These are phyloP conservation scores for Clonostachys chloroleuca DNA, from an alignment of 2,329 filamentous ascomycete species.

Conservation along the genomic window DNA sequence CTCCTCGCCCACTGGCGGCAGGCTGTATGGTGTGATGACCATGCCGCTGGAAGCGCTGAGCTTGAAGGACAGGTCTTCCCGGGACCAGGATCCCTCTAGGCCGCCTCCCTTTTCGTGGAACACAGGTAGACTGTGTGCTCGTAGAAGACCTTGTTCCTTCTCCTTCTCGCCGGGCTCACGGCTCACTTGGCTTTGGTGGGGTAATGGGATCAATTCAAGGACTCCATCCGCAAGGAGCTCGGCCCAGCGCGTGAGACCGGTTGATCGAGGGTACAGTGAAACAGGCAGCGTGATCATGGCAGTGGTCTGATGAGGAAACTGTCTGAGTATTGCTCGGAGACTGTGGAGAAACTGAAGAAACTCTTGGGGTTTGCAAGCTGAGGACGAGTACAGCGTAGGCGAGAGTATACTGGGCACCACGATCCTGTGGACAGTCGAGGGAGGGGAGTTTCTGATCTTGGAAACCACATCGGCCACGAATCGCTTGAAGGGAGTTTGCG, in stretches of 20 bases:
- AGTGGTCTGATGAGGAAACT: constrained; percentile 60
- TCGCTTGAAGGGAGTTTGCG: constrained; percentile 41
- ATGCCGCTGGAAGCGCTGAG: constrained; percentile 77
- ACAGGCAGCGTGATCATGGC: constrained; percentile 75
- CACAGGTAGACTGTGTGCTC: constrained; percentile 76
- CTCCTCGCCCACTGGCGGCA: constrained; percentile 82
- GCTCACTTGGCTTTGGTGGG: constrained; percentile 48
- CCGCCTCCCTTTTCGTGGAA: constrained; percentile 87
- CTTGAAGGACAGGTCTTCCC: constrained; percentile 87
- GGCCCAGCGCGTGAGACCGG: constrained; percentile 78
- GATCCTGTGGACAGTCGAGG: constrained; percentile 69
- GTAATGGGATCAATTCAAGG: constrained; percentile 73
- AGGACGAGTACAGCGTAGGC: constrained; percentile 75
- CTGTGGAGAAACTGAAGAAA: constrained; percentile 78
- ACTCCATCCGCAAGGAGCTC: constrained; percentile 84
- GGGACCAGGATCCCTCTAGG: constrained; percentile 59
- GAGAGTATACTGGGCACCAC: constrained; percentile 83
- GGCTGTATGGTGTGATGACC: constrained; percentile 80
- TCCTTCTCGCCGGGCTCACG: constrained; percentile 56
- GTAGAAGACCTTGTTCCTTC: constrained; percentile 77
- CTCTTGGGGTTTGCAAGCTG: constrained; percentile 64
- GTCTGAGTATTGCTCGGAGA: constrained; percentile 70
- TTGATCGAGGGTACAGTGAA: constrained; percentile 70
- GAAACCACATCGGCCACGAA: constrained; percentile 58
- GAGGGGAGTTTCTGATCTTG: constrained; percentile 51